phyloP scores from a whole-genome alignment of 768 basidiomycete species.

The Auricularia sp. region DNA sequence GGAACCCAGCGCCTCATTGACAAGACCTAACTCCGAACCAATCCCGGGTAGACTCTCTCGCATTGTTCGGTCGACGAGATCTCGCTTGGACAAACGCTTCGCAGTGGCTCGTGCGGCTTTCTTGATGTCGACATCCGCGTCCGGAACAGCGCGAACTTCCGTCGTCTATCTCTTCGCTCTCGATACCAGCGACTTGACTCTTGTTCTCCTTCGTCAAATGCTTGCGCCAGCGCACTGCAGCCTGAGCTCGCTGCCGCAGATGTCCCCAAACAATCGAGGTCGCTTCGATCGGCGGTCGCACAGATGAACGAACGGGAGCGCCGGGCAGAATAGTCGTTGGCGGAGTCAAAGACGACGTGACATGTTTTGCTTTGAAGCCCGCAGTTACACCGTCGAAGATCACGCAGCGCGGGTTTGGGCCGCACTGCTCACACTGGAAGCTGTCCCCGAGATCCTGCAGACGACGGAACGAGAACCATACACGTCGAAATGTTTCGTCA shows the following conservation, averaged over 20 bases:
- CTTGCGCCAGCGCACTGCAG: neutral
- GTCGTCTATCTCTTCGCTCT: neutral
- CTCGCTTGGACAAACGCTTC: neutral
- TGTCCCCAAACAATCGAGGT: neutral
- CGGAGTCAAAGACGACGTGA: neutral
- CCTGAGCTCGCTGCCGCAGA: neutral
- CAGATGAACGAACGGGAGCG: neutral
- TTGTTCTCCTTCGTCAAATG: neutral
- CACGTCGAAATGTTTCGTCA: constrained; percentile 11
- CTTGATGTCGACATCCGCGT: neutral
- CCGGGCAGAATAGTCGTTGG: neutral
- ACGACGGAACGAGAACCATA: constrained; percentile 11
- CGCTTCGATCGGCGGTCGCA: neutral
- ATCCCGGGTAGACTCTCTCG: neutral
- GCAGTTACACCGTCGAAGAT: constrained; percentile 12
- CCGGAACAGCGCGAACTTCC: neutral
- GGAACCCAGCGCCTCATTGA: neutral
- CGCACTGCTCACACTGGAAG: constrained; percentile 10
- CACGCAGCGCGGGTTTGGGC: constrained; percentile 6
- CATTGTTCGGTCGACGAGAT: neutral
- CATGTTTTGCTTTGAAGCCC: neutral
- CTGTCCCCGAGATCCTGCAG: constrained; percentile 9
- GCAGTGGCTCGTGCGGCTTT: neutral
- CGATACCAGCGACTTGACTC: neutral
- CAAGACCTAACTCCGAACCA: neutral